Evolutionary conservation across 2,329 filamentous ascomycete species (phyloP).

Genomic region (Trichoderma oligosporum): DNA sequence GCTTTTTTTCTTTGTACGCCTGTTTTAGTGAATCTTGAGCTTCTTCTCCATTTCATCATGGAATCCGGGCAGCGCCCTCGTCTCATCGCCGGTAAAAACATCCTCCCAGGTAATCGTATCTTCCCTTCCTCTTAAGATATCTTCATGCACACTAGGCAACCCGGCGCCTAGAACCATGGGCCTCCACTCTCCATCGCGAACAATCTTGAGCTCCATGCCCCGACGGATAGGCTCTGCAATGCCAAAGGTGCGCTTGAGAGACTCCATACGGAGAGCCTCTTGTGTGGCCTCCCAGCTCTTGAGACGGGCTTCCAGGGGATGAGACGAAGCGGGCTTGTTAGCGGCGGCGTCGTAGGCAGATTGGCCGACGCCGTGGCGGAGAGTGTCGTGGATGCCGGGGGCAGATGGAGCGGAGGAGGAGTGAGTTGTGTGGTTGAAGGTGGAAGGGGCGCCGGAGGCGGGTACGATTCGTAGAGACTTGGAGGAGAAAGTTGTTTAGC

Average conservation of each 20-base stretch:
- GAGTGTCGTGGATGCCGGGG: constrained; percentile 87
- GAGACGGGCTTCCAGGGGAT: constrained; percentile 90
- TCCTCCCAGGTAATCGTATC: constrained; percentile 85
- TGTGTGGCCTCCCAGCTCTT: constrained; percentile 87
- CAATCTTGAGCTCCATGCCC: constrained; percentile 93
- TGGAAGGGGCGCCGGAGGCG: constrained; percentile 59
- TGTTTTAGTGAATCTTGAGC: constrained; percentile 61
- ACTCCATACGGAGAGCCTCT: constrained; percentile 81
- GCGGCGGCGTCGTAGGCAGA: constrained; percentile 47
- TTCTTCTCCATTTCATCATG: constrained; percentile 94
- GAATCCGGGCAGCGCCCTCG: constrained; percentile 65
- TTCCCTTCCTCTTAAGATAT: constrained; percentile 80
- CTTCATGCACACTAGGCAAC: constrained; percentile 72
- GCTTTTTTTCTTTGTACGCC: neutral
- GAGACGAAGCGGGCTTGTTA: constrained; percentile 54
- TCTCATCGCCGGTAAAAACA: constrained; percentile 77
- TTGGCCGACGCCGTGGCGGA: constrained; percentile 78
- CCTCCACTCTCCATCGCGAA: constrained; percentile 73
- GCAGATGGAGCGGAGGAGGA: constrained; percentile 78
- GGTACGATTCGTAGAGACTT: constrained; percentile 91
- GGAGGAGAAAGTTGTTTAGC: constrained; percentile 19
- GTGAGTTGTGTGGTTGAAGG: constrained; percentile 56
- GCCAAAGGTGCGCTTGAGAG: constrained; percentile 81
- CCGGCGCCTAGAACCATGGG: constrained; percentile 63
- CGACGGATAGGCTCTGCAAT: constrained; percentile 88